Percentiles rank a stretch among this genome's conserved stretches.
These are phyloP conservation scores for Vicia sativa DNA, from an alignment of 306 rosid species.

Conservation along the genomic window DNA sequence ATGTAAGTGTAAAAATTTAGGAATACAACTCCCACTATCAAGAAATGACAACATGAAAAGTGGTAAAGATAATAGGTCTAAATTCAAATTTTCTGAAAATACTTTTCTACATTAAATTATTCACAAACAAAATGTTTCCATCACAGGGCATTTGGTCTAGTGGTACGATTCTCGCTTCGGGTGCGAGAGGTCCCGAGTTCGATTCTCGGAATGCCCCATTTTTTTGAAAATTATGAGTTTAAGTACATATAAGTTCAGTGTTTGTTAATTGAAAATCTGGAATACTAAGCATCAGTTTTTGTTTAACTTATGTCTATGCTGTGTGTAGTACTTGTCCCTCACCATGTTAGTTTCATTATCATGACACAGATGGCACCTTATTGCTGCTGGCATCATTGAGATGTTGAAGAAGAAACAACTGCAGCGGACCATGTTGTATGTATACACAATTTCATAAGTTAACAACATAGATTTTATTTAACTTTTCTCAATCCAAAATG, in stretches of 20 bases:
- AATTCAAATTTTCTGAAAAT: background rate
- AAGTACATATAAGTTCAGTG: background rate
- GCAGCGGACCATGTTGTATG: slow-evolving; percentile 37
- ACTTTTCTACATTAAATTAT: background rate
- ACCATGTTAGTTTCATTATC: slow-evolving; percentile 6
- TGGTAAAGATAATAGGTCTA: background rate
- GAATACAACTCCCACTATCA: background rate
- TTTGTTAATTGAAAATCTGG: background rate
- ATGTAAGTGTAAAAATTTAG: background rate
- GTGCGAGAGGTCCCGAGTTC: too few species aligned
- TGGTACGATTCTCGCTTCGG: slow-evolving; percentile 13
- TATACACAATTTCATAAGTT: too few species aligned
- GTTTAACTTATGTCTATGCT: background rate
- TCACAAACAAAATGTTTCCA: background rate
- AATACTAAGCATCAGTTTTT: background rate
- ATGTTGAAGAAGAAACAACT: slow-evolving; percentile 15
- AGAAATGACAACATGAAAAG: background rate
- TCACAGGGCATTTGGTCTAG: slow-evolving; percentile 12
- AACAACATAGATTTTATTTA: background rate
- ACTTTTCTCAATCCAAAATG: slow-evolving; percentile 42
- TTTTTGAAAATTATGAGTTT: background rate
- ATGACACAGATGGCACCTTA: background rate
- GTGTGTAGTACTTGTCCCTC: background rate
- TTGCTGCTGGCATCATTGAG: too few species aligned
- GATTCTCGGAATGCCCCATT: background rate